A percentile compares a stretch with the other conserved stretches of the same genome.
Conservation (phyloP, 2,329 filamentous ascomycete species). For the Teratosphaeria nubilosa region DNA sequence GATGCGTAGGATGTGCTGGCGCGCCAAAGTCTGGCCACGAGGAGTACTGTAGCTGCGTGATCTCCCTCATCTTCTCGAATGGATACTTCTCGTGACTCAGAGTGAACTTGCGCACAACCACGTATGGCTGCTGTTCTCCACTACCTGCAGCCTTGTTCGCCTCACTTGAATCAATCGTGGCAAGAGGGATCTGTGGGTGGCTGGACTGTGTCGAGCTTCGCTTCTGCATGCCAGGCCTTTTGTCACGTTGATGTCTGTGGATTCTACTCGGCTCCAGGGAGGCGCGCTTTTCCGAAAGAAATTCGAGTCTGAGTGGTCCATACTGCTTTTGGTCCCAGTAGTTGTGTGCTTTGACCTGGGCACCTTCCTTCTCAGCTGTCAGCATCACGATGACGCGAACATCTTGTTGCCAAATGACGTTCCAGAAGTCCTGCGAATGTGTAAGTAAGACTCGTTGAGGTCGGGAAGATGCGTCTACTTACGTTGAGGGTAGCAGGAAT, state of each 20-base stretch:
- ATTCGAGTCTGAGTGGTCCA: slow-evolving; percentile 63
- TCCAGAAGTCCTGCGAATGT: slow-evolving; percentile 77
- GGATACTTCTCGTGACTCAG: slow-evolving; percentile 67
- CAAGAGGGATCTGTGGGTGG: slow-evolving; percentile 19
- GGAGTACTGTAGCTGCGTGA: slow-evolving; percentile 89
- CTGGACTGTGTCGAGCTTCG: slow-evolving; percentile 28
- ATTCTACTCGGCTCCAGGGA: slow-evolving; percentile 58
- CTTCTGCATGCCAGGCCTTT: slow-evolving; percentile 25
- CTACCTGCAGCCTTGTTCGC: slow-evolving; percentile 5
- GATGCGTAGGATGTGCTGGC: slow-evolving; percentile 75
- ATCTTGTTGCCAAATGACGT: slow-evolving; percentile 93
- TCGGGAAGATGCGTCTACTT: slow-evolving; percentile 28
- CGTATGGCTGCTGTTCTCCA: slow-evolving; percentile 54
- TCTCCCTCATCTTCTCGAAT: slow-evolving; percentile 77
- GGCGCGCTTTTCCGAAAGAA: slow-evolving; percentile 71
- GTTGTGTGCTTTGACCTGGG: slow-evolving; percentile 86
- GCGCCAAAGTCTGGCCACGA: slow-evolving; percentile 97
- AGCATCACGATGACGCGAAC: slow-evolving; percentile 92
- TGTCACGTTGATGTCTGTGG: slow-evolving; percentile 29
- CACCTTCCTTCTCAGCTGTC: slow-evolving; percentile 86
- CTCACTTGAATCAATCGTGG: slow-evolving; percentile 17
- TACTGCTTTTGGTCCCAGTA: slow-evolving; percentile 81
- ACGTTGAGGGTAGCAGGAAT: slow-evolving; percentile 86
- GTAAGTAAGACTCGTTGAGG: background rate
- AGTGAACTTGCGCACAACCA: slow-evolving; percentile 78